Base-by-base conservation (phyloP, 2,329 filamentous ascomycete genomes). In the Fusarium multiceps region DNA sequence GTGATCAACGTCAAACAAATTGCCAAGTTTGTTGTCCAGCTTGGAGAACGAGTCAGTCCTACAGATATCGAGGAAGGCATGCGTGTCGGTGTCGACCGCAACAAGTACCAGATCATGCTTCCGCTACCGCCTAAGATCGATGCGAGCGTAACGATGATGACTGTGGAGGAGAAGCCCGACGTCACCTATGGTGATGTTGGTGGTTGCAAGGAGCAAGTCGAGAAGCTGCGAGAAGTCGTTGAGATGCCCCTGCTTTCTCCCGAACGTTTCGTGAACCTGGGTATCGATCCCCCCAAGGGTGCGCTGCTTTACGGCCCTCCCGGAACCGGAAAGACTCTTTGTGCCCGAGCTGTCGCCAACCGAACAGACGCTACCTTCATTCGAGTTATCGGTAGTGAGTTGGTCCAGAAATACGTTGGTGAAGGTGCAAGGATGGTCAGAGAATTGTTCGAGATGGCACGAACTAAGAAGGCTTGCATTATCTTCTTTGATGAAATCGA, bases 1-100 rank as follows among this genome's bases (percentile, higher is more conserved):
- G 94, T 99, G 77, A 99, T 99, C 88, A 99, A 99, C 83, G 95
- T 99, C 75, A 99, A 99, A 87, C 96, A 99, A 82, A 99, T 99
- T 77, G 96, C 96, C 78, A 99, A 99, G 84, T 99, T 99, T 77
- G 96, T 99, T 53, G 96, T 99, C 72, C 96, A 98, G 82, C 89
- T 99, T 55, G 96, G 96, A 75, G 96, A 99, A 79, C 92, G 96
- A 71, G 96, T 99, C 74, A 97, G 93, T 78, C 96, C 96, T 51
- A 98, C 96, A 74, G 96, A 99, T 89, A 99, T 99, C 77, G 96
- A 99, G 79, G 96, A 99, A 82, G 96, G 96, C 71, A 99, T 99
- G 96, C 90, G 96, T 74, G 96, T 99, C 67, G 96, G 94, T 82
- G 96, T 99, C 79, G 96, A 99, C 82, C 89, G 96, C 61, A 98